These are phyloP conservation scores for Pichia phayaonensis DNA, from an alignment of 805 yeast species.

Conservation along the genomic window DNA sequence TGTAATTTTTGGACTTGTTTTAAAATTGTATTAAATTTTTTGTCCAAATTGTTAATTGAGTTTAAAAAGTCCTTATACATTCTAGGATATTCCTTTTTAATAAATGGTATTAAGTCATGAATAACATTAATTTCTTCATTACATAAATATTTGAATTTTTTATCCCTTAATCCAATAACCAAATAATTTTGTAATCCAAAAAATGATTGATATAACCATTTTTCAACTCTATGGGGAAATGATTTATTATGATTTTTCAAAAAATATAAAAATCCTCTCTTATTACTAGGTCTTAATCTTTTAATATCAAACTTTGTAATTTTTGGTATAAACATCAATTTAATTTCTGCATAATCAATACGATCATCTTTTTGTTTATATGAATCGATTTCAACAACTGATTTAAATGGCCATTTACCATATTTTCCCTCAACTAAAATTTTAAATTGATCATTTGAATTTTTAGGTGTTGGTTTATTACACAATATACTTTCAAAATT, in stretches of 20 bases:
- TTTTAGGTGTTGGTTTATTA: constrained; percentile 3
- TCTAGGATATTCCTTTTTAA: background rate
- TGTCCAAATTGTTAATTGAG: background rate
- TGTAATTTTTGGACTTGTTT: background rate
- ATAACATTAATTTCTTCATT: constrained; percentile 3
- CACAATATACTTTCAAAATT: constrained; percentile 12
- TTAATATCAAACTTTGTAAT: background rate
- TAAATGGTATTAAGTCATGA: constrained; percentile 9
- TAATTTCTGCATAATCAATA: constrained; percentile 2
- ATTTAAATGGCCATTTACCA: constrained; percentile 10
- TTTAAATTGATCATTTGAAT: constrained; percentile 9
- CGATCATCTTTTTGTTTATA: background rate
- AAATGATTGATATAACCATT: constrained; percentile 12
- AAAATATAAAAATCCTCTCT: background rate
- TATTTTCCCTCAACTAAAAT: constrained; percentile 4
- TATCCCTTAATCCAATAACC: constrained; percentile 12
- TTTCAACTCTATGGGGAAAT: constrained; percentile 2
- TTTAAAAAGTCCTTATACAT: constrained; percentile 2
- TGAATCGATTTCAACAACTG: constrained; percentile 14
- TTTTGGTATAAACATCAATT: constrained; percentile 6
- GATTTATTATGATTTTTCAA: background rate
- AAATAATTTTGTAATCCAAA: constrained; percentile 11
- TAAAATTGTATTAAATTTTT: background rate
- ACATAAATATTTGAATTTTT: background rate
- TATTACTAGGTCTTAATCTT: background rate